Evolutionary conservation across 2,329 filamentous ascomycete species (phyloP).

Genomic region (Nannizzia gypsea): DNA sequence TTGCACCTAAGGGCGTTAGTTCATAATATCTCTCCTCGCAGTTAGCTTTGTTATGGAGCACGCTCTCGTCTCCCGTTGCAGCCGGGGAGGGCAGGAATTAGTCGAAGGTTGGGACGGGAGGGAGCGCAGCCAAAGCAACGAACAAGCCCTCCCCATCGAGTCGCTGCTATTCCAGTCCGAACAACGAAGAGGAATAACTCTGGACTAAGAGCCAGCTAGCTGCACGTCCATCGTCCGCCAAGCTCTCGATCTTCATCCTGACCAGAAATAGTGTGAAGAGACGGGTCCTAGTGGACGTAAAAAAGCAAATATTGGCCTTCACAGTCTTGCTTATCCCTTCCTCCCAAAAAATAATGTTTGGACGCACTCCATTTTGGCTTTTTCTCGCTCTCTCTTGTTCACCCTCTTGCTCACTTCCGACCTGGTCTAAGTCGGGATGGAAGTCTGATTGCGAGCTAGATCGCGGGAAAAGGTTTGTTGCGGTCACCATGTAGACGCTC

Average conservation of each 20-base stretch:
- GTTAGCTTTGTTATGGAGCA: background rate
- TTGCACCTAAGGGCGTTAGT: background rate
- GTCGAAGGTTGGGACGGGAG: background rate
- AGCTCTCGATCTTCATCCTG: background rate
- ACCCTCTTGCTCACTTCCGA: background rate
- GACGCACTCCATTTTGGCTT: background rate
- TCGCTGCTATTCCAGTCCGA: background rate
- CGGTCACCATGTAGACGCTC: background rate
- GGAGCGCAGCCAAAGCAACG: background rate
- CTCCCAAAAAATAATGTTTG: background rate
- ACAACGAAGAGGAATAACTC: background rate
- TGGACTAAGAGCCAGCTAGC: background rate
- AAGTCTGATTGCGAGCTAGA: background rate
- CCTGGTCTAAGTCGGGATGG: too few species aligned
- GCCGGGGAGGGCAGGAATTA: background rate
- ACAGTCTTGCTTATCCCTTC: background rate
- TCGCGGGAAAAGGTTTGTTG: background rate
- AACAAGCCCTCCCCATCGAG: background rate
- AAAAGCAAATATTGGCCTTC: background rate
- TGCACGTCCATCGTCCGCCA: background rate
- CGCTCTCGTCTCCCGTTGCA: background rate
- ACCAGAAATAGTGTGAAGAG: background rate
- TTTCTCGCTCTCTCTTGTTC: background rate
- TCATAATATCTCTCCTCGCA: background rate
- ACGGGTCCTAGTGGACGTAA: background rate